Conservation (phyloP, 345 rosid genomes). For the Eutrema heterophyllum region DNA sequence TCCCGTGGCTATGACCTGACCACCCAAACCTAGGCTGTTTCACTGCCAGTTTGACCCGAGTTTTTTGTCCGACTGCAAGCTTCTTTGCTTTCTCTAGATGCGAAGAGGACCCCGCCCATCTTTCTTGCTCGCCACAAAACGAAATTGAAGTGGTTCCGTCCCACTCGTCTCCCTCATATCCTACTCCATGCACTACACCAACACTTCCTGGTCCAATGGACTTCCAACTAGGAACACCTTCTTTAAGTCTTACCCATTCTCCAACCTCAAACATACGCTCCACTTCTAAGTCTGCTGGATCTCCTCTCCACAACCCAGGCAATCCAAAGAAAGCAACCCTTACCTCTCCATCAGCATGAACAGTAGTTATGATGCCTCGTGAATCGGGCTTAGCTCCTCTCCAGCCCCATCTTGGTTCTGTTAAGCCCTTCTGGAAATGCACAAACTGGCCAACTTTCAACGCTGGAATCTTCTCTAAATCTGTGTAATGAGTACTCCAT, state of each 20-base stretch:
- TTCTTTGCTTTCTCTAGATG: conserved; percentile 63
- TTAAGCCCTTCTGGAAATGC: conserved; percentile 65
- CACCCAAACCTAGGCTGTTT: conserved; percentile 94
- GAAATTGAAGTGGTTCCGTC: conserved; percentile 70
- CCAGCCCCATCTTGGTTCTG: conserved; percentile 99
- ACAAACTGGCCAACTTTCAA: conserved; percentile 86
- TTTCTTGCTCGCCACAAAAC: conserved; percentile 93
- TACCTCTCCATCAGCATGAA: conserved; percentile 93
- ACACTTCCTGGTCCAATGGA: conserved; percentile 71
- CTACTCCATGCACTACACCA: conserved; percentile 85
- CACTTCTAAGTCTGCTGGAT: conserved; percentile 84
- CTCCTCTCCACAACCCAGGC: conserved; percentile 86
- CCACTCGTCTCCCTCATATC: conserved; percentile 78
- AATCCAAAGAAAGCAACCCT: conserved; percentile 81
- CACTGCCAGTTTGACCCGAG: conserved; percentile 66
- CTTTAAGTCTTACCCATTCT: conserved; percentile 83
- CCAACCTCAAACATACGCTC: conserved; percentile 81
- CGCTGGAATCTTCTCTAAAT: conserved; percentile 77
- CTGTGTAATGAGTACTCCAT: conserved; percentile 69
- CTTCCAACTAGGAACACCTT: conserved; percentile 63
- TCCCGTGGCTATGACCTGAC: conserved; percentile 85
- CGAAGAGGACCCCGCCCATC: conserved; percentile 74
- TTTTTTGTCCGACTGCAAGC: conserved; percentile 67
- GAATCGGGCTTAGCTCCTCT: conserved; percentile 75
- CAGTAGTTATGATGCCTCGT: conserved; percentile 71